These are phyloP conservation scores for Backusella tarrabulga DNA, from an alignment of 192 early-diverging fungal genomes.

Conservation along the genomic window DNA sequence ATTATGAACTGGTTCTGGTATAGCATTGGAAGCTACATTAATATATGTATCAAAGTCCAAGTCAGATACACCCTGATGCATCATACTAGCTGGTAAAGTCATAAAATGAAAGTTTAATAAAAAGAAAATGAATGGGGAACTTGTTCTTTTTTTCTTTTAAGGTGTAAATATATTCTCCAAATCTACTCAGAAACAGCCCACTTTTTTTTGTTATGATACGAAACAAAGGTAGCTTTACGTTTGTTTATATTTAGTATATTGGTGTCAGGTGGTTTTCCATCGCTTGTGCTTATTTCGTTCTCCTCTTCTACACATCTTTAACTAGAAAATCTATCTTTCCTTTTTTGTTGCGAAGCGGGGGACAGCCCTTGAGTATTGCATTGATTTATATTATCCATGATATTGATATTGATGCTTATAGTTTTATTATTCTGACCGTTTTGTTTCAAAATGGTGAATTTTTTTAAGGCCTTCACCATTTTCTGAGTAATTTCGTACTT, in stretches of 20 bases:
- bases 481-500: neutral
- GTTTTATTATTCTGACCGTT: neutral
- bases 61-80: neutral
- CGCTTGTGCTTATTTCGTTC: neutral
- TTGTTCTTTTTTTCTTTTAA: neutral
- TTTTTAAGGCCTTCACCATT: neutral
- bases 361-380: neutral
- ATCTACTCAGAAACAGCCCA: slow-evolving; percentile 11
- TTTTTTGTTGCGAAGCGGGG: neutral
- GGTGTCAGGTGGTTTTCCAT: neutral
- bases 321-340: neutral
- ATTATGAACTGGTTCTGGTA: neutral
- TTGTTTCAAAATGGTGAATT: neutral
- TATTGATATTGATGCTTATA: neutral
- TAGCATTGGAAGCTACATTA: neutral
- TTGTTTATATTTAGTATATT: neutral
- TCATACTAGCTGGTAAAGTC: slow-evolving; percentile 1
- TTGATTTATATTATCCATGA: neutral
- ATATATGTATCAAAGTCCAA: slow-evolving; percentile 16
- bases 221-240: neutral
- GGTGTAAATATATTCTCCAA: neutral
- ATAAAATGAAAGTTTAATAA: neutral
- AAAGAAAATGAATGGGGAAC: neutral
- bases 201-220: slow-evolving; percentile 8
- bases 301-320: neutral